phyloP scores from a whole-genome alignment of 371 early-diverging fungal species.

The Lichtheimia hyalospora region DNA sequence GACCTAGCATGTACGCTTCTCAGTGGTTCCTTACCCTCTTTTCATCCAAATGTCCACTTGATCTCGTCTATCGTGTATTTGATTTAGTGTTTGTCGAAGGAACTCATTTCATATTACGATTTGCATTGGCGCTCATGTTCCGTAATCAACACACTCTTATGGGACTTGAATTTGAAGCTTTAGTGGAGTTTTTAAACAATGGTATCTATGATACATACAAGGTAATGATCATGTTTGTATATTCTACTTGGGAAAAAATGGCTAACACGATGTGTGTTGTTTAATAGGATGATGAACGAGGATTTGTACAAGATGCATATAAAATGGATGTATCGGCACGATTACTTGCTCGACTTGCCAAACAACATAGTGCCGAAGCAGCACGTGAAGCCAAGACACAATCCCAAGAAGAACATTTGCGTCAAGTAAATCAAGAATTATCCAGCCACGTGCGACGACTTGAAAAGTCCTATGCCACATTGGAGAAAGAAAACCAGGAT shows the following conservation, averaged over 20 bases:
- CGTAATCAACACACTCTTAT: constrained; percentile 74
- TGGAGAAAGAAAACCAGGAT: constrained; percentile 74
- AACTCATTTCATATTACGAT: constrained; percentile 72
- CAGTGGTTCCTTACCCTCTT: constrained; percentile 89
- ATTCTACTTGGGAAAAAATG: too few relatives aligned
- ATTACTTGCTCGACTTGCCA: constrained; percentile 21
- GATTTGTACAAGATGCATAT: constrained; percentile 36
- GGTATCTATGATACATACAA: constrained; percentile 74
- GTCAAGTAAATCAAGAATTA: constrained; percentile 67
- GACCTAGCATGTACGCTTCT: constrained; percentile 76
- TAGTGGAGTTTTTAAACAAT: constrained; percentile 82
- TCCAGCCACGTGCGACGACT: constrained; percentile 54
- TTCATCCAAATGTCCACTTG: constrained; percentile 78
- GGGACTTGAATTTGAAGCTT: constrained; percentile 74
- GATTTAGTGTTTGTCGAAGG: constrained; percentile 94
- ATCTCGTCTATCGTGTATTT: constrained; percentile 84
- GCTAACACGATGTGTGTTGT: too few relatives aligned
- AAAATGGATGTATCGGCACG: constrained; percentile 24
- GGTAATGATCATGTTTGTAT: constrained; percentile 17
- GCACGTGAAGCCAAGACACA: constrained; percentile 27
- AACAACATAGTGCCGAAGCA: constrained; percentile 28
- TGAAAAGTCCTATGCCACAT: constrained; percentile 56
- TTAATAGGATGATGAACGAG: constrained; percentile 16
- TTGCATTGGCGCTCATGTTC: constrained; percentile 84
- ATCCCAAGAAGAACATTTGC: constrained; percentile 53